phyloP scores from a whole-genome alignment of 164 flowering plant genomes.

The Houttuynia cordata region DNA sequence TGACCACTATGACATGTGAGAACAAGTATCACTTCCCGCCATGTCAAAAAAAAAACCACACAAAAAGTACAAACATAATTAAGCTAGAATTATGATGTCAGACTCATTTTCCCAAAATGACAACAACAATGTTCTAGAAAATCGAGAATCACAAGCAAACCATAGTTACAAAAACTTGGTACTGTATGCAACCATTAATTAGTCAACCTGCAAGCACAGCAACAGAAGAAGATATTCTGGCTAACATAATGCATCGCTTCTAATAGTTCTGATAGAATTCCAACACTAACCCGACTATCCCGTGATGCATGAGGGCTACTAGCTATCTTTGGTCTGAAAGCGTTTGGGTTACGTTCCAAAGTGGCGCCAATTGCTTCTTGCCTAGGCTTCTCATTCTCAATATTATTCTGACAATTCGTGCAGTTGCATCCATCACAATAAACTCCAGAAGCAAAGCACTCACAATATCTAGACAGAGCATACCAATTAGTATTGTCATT shows the following conservation, averaged over 20 bases:
- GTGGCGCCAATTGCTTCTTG: conserved; percentile 85
- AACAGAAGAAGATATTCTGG: background rate
- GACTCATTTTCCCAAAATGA: too few species aligned
- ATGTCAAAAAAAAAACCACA: too few species aligned
- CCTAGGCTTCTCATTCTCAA: conserved; percentile 73
- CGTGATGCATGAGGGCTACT: conserved; percentile 76
- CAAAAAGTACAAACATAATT: too few species aligned
- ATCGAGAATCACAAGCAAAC: too few species aligned
- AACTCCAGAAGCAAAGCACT: conserved; percentile 91
- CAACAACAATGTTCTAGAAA: too few species aligned
- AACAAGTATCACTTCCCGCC: too few species aligned
- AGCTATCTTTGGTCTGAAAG: conserved; percentile 91
- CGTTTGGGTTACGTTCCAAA: conserved; percentile 90
- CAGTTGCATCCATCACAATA: conserved; percentile 98
- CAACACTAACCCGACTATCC: conserved; percentile 50
- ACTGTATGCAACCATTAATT: too few species aligned
- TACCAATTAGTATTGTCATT: background rate
- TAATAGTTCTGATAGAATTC: background rate
- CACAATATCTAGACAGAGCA: conserved; percentile 60
- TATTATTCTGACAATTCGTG: conserved; percentile 70
- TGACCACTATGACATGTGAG: too few species aligned
- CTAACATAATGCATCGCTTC: background rate
- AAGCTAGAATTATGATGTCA: too few species aligned
- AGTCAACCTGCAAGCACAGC: background rate
- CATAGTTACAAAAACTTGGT: too few species aligned